Conservation (phyloP, 2,329 filamentous ascomycete genomes). For the Penicillium frequentans region DNA sequence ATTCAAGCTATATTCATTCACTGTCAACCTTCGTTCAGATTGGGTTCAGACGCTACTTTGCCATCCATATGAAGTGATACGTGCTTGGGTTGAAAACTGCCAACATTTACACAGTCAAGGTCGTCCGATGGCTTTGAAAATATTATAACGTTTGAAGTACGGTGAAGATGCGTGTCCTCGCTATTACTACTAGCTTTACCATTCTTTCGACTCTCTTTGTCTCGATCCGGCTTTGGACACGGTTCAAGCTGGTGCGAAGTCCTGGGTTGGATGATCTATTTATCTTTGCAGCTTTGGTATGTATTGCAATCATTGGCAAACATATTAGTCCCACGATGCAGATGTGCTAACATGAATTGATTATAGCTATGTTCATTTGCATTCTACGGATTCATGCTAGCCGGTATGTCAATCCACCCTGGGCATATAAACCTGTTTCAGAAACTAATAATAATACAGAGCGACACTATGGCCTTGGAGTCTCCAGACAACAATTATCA, state of each 20-base stretch:
- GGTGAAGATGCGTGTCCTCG: background rate
- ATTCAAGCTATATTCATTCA: too few relatives aligned
- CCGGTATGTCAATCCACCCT: background rate
- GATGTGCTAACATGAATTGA: background rate
- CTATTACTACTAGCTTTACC: background rate
- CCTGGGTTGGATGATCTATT: slow-evolving; percentile 2
- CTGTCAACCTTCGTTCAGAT: too few relatives aligned
- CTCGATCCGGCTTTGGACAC: background rate
- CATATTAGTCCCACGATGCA: background rate
- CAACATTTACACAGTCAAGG: background rate
- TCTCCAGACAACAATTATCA: slow-evolving; percentile 1
- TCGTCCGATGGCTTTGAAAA: background rate
- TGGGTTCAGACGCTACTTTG: too few relatives aligned
- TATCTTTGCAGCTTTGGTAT: slow-evolving; percentile 1
- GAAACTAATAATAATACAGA: slow-evolving; percentile 12
- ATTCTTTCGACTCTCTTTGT: background rate
- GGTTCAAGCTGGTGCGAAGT: background rate
- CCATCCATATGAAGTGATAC: too few relatives aligned
- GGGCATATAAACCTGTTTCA: background rate
- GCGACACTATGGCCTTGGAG: slow-evolving; percentile 24
- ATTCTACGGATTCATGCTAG: background rate
- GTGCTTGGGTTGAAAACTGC: background rate
- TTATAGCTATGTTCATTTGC: background rate
- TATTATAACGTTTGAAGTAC: background rate
- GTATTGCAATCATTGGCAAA: background rate